Conservation (phyloP, 2,329 filamentous ascomycete genomes). For the Furcasterigmium furcatum region DNA sequence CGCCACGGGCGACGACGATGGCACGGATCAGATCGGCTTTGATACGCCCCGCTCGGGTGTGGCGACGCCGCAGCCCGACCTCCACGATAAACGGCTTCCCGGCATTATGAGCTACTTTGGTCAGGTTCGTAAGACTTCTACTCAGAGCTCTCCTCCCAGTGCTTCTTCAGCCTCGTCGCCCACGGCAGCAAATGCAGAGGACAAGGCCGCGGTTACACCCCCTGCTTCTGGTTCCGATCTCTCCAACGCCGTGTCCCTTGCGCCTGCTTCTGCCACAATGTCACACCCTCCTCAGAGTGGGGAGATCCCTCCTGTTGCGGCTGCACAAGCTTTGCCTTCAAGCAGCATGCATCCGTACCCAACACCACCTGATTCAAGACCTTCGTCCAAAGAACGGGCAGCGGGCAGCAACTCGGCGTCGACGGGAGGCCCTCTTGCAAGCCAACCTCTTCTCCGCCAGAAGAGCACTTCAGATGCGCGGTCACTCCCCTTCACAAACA, state of each 20-base stretch:
- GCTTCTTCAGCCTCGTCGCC: conserved; percentile 23
- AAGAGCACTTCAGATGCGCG: conserved; percentile 41
- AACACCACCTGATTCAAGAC: conserved; percentile 14
- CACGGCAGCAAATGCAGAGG: conserved; percentile 22
- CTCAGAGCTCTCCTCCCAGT: conserved; percentile 11
- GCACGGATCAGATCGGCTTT: conserved; percentile 74
- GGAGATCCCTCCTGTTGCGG: not conserved
- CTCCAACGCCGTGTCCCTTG: not conserved
- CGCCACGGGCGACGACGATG: conserved; percentile 63
- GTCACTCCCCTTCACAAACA: conserved; percentile 38
- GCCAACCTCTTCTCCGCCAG: conserved; percentile 33
- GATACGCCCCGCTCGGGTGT: conserved; percentile 87
- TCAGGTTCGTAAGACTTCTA: conserved; percentile 93
- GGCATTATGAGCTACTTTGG: conserved; percentile 97
- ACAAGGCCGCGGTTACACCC: conserved; percentile 10
- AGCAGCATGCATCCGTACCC: conserved; percentile 10
- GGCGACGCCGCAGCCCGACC: conserved; percentile 90
- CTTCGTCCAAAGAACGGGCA: conserved; percentile 12
- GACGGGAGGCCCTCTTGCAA: conserved; percentile 25
- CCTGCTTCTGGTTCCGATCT: not conserved
- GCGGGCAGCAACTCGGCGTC: conserved; percentile 23
- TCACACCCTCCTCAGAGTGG: not conserved
- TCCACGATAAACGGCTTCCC: conserved; percentile 89
- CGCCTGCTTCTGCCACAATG: no score
- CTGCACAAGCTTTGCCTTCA: not conserved